Evolutionary conservation across 306 rosid genomes (phyloP), one percentile per base, ranked within the genome.

Genomic region (Castanospermum australe): DNA sequence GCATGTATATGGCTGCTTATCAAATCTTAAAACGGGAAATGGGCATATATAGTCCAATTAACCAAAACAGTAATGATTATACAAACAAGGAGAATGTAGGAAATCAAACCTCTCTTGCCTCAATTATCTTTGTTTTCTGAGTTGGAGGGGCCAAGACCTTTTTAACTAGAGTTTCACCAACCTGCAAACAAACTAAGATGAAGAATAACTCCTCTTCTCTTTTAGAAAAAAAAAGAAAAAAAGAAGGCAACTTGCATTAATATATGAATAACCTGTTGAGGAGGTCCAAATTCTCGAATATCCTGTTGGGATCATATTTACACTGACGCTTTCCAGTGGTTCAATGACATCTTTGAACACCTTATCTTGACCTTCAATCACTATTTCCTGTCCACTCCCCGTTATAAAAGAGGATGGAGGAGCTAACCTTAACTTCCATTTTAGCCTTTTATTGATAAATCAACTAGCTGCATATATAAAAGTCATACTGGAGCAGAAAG

Each of bases 331-430:
- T 84, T 96, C 99, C 51, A 96, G 76, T 4, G 98, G 98, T 75
- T 93, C 99, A 24, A 91, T 96, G 68, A 96, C 96, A 83, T 96
- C 99, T 86, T 96, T 96, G 79, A 86, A 93, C 79, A 96, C 99
- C 93, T 96, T 96, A 86, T 93, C 99, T 87, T 96, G 91, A 67
- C 98, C 99, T 70, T 89, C 96, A 71, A 96, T 79, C 78, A 84
- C 84, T 59, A 91, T 89, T 87, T 96, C 99, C 94, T 94, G 93
- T 79, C 41, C 67, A 50, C 77, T 81, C 89, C 87, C 79, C 83
- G n/a, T 73, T 66, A 62, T 54, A 61, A 72, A 75, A 70, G 56
- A 35, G 67, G 68, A 86, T 6, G 14, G 48, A 81, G 51, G 18
- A 78, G 52, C 74, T 52, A 62, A 69, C 76, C 81, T 51, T 80